Base-by-base conservation (phyloP, 306 rosid genomes). In the Pachyrhizus erosus region DNA sequence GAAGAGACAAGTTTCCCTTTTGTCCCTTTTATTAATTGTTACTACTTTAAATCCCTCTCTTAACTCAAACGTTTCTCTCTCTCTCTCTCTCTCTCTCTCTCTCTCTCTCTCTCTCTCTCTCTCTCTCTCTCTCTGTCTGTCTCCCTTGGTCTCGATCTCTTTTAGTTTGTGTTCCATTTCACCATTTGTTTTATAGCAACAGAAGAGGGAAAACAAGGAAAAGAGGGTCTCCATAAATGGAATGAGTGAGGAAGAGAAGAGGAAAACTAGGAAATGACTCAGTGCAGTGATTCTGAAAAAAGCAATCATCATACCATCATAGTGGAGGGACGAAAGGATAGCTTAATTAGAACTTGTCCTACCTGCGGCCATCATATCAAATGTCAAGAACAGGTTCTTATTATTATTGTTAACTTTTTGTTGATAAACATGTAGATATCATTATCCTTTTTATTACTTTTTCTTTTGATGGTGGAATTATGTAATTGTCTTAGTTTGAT, bases 311-410 rank as follows among this genome's bases (percentile, higher is more conserved):
- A 79, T 27, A 77, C 66, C 82, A 45, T 82, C 85, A 80, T 73
- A 52, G 54, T 73, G 26, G 83, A 87, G 73, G 89, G 83, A 75
- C 26, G 76, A 78, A 86, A 84, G 40, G 90, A 88, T 29, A 83
- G 89, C 70, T 70, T 43, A 45, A 84, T 84, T 52, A 84, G 80
- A 89, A 80, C 93, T 67, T 92, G 94, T 82, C 92, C 92, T 71
- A 86, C 94, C 4, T 90, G 97, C 84, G 94, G 97, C 61, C 89
- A 88, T 76, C 92, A 85, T 79, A 84, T 92, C 90, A 89, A 92
- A 85, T 90, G 83, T 86, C 87, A 86, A 82, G 88, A 89, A 0
- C 89, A 89, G 97, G 97, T 89, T 89, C 66, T 43, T 14, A 23
- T 27, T 24, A 27, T 61, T 24, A 23, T 58, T 6, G 51, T 66